A percentile compares a stretch with the other conserved stretches of the same genome.
These are phyloP conservation scores for Sonneratia caseolaris DNA, from an alignment of 345 rosid species.

Conservation along the genomic window DNA sequence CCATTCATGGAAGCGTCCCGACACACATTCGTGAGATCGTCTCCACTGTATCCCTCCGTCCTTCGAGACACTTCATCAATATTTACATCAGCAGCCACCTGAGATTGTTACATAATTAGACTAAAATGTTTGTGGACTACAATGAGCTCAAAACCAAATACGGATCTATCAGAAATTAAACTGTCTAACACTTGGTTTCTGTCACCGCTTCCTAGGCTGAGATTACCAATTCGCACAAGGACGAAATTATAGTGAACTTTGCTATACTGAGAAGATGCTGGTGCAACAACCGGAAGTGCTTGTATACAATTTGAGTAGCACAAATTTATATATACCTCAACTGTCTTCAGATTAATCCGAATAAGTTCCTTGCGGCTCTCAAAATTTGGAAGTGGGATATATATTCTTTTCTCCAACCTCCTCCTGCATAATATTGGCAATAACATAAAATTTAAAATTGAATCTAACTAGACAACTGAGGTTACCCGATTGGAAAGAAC, in stretches of 20 bases:
- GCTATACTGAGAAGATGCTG: neutral
- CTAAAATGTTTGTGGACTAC: neutral
- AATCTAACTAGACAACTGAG: neutral
- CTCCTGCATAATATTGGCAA: conserved; percentile 53
- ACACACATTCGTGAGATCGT: conserved; percentile 94
- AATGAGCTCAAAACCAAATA: no score
- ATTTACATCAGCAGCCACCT: conserved; percentile 89
- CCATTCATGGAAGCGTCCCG: conserved; percentile 98
- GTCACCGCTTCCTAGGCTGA: neutral
- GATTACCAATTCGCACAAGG: neutral
- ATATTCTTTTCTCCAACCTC: conserved; percentile 97
- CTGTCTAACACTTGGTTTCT: neutral
- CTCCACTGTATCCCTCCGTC: conserved; percentile 98
- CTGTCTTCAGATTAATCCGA: conserved; percentile 87
- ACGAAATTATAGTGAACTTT: neutral
- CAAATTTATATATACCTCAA: conserved; percentile 46
- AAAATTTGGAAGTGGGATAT: conserved; percentile 94
- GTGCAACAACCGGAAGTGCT: neutral
- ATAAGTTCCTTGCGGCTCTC: conserved; percentile 98
- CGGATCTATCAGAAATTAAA: neutral
- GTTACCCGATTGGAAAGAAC: neutral
- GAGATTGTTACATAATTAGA: neutral
- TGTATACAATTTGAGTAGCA: no score
- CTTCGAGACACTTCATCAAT: conserved; percentile 84
- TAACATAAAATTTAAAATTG: neutral